Evolutionary conservation across 2,329 filamentous ascomycete genomes (phyloP).

Genomic region (Didymella pinodella): DNA sequence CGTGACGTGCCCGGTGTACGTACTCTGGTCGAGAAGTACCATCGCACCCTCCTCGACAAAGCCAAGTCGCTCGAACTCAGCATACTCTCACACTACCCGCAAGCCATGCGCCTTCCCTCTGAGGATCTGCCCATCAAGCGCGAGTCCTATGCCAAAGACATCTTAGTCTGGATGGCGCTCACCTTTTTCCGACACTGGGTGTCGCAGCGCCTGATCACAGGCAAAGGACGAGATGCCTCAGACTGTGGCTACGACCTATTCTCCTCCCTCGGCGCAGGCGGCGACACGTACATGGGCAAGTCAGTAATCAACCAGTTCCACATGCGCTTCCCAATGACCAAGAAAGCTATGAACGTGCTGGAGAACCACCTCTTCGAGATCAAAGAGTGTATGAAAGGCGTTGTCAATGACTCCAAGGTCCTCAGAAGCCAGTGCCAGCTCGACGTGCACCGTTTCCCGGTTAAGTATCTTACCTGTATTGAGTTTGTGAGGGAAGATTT

Average conservation of each 20-base stretch:
- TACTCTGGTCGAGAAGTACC: conserved; percentile 45
- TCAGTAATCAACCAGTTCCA: conserved; percentile 51
- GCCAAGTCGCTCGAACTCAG: conserved; percentile 38
- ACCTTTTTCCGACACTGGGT: conserved; percentile 59
- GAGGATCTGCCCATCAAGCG: conserved; percentile 50
- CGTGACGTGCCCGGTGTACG: conserved; percentile 32
- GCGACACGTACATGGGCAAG: conserved; percentile 55
- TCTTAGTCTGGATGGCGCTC: conserved; percentile 61
- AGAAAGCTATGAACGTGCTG: conserved; percentile 54
- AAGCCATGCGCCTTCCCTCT: conserved; percentile 35
- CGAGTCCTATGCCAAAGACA: conserved; percentile 57
- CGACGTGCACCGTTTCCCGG: conserved; percentile 47
- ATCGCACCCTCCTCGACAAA: conserved; percentile 36
- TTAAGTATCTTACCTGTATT: conserved; percentile 57
- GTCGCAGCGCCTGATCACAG: conserved; percentile 51
- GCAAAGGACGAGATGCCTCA: conserved; percentile 47
- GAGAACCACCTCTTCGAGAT: conserved; percentile 53
- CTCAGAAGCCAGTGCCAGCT: conserved; percentile 52
- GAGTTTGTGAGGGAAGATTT: conserved; percentile 52
- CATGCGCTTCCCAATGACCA: conserved; percentile 54
- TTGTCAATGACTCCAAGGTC: conserved; percentile 48
- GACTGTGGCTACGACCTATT: conserved; percentile 61
- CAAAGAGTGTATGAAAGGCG: conserved; percentile 54
- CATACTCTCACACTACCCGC: conserved; percentile 40
- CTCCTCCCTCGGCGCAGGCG: conserved; percentile 50